These are phyloP conservation scores for Teratosphaeriaceae sp. DNA, from an alignment of 2,329 filamentous ascomycete genomes.

Conservation along the genomic window DNA sequence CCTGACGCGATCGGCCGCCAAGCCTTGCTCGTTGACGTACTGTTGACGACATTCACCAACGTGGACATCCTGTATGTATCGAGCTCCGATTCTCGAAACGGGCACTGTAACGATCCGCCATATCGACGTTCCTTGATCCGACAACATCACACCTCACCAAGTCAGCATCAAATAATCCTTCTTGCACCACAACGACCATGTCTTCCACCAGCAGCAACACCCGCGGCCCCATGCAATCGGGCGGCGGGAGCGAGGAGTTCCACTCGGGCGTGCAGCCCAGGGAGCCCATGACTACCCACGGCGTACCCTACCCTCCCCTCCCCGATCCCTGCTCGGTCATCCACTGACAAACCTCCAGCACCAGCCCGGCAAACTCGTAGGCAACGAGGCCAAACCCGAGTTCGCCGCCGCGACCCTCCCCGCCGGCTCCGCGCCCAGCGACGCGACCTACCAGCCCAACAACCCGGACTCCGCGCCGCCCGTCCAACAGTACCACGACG, in stretches of 20 bases:
- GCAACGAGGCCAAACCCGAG: conserved; percentile 54
- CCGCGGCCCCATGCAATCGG: conserved; percentile 28
- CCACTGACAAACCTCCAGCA: conserved; percentile 53
- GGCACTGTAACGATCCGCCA: too few relatives aligned
- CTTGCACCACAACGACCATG: conserved; percentile 1
- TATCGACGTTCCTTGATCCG: too few relatives aligned
- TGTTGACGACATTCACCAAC: too few relatives aligned
- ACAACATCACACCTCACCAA: too few relatives aligned
- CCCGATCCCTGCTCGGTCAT: neutral
- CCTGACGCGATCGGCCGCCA: too few relatives aligned
- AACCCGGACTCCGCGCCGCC: conserved; percentile 31
- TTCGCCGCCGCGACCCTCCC: conserved; percentile 57
- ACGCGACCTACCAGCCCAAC: conserved; percentile 41
- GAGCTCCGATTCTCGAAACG: too few relatives aligned
- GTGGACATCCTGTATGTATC: too few relatives aligned
- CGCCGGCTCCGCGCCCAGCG: conserved; percentile 55
- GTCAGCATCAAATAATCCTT: neutral
- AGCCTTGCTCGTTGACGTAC: too few relatives aligned
- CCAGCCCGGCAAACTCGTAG: conserved; percentile 54
- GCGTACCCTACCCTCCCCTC: conserved; percentile 37
- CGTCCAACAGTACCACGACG: conserved; percentile 33
- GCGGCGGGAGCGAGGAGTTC: conserved; percentile 48
- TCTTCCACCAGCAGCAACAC: conserved; percentile 6
- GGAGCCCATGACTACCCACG: conserved; percentile 48
- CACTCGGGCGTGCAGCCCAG: conserved; percentile 44